These are phyloP conservation scores for Sporothrix pallida DNA, from an alignment of 2,329 filamentous ascomycete species.

Conservation along the genomic window DNA sequence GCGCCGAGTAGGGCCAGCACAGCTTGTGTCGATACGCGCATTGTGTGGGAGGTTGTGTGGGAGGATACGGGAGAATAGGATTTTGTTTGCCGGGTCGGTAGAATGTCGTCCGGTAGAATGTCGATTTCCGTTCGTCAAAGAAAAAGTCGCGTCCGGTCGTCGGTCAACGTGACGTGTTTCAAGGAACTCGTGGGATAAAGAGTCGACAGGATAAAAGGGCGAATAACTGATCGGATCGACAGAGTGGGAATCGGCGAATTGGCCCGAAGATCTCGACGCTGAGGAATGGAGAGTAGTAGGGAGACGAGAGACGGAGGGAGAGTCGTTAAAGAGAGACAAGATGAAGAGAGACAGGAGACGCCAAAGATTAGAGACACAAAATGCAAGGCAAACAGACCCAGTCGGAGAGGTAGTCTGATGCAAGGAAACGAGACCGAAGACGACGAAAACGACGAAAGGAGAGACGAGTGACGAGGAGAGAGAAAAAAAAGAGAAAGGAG, in stretches of 20 bases:
- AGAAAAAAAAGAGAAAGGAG: neutral
- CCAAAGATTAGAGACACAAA: neutral
- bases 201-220: too few species aligned
- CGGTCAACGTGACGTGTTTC: neutral
- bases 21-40: constrained; percentile 19
- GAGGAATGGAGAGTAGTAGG: constrained; percentile 10
- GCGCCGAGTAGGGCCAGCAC: constrained; percentile 10
- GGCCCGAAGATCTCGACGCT: constrained; percentile 5
- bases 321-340: neutral
- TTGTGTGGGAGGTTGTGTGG: neutral
- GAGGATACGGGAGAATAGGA: neutral
- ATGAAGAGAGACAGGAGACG: neutral
- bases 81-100: constrained; percentile 1
- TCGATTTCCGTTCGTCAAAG: too few species aligned
- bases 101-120: neutral
- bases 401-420: neutral
- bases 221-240: constrained; percentile 1
- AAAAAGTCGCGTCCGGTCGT: constrained; percentile 2
- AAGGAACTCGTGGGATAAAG: neutral
- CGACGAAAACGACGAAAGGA: neutral
- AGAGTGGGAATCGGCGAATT: constrained; percentile 1
- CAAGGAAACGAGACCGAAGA: neutral
- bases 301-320: neutral
- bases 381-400: constrained; percentile 8
- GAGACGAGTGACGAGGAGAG: neutral